Conservation (phyloP, 2,329 filamentous ascomycete species). For the Microthyrium microscopicum region DNA sequence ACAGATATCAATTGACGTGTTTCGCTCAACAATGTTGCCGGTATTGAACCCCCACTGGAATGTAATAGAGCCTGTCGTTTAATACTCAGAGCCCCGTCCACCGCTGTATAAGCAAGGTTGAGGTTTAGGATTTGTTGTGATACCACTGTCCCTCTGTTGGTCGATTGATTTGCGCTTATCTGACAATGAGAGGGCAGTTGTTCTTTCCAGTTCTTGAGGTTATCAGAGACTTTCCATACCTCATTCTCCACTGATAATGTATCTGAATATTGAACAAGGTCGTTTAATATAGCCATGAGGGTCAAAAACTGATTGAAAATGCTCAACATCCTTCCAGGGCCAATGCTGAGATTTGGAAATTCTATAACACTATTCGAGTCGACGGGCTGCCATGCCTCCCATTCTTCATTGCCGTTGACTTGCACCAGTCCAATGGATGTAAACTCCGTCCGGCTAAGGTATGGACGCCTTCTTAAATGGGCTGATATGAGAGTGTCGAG, state of each 20-base stretch:
- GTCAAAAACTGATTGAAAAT: constrained; percentile 11
- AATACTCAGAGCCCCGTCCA: constrained; percentile 5
- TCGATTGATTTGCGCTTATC: constrained; percentile 1
- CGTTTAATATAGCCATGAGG: constrained; percentile 4
- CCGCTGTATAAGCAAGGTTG: constrained; percentile 2
- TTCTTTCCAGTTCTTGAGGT: constrained; percentile 9
- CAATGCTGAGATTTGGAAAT: background rate
- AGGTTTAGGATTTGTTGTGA: constrained; percentile 6
- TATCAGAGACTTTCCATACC: constrained; percentile 10
- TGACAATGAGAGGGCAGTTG: constrained; percentile 1
- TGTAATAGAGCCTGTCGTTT: too few relatives aligned
- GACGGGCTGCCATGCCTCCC: constrained; percentile 45
- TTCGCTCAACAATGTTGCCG: too few relatives aligned
- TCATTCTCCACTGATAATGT: background rate
- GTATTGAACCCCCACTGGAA: too few relatives aligned
- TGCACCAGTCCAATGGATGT: constrained; percentile 33
- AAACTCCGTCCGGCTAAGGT: constrained; percentile 33
- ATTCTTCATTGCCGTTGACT: constrained; percentile 56
- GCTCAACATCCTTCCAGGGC: constrained; percentile 5
- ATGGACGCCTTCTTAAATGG: constrained; percentile 32
- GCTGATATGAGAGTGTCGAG: constrained; percentile 43
- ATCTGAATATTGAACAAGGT: background rate
- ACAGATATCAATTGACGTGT: too few relatives aligned
- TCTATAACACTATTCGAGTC: constrained; percentile 12
- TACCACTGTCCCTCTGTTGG: too few relatives aligned